A percentile compares a stretch with the other conserved stretches of the same genome.
Evolutionary conservation across 2,329 filamentous ascomycete species (phyloP).

Genomic region (Plectosphaerella plurivora): DNA sequence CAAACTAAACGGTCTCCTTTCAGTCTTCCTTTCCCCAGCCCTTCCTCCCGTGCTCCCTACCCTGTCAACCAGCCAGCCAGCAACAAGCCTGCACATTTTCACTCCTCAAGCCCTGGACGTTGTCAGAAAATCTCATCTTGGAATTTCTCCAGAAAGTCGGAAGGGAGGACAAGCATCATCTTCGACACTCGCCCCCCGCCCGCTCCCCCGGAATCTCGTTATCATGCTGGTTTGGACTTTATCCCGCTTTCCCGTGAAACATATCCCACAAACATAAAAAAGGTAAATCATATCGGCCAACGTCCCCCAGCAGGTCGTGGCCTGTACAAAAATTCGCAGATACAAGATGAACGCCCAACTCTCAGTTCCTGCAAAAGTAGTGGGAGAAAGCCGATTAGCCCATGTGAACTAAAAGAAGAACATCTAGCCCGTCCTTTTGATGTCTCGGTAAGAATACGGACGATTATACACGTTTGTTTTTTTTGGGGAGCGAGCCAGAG

Average conservation of each 20-base stretch:
- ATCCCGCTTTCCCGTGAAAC: conserved; percentile 7
- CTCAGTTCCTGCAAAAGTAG: conserved; percentile 14
- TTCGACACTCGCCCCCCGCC: no score
- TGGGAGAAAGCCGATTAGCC: conserved; percentile 14
- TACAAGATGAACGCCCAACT: not conserved
- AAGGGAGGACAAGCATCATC: no score
- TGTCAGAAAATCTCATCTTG: no score
- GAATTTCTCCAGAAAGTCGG: no score
- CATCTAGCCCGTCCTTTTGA: conserved; percentile 16
- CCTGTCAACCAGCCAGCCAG: no score
- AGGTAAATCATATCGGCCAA: conserved; percentile 1
- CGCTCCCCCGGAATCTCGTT: no score
- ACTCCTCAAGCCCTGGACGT: no score
- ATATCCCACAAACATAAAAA: conserved; percentile 4
- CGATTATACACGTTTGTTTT: conserved; percentile 5
- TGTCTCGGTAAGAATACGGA: conserved; percentile 11
- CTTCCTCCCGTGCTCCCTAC: no score
- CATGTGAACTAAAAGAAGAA: conserved; percentile 9
- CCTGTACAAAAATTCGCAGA: not conserved
- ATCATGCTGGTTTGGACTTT: not conserved
- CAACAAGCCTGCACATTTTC: no score
- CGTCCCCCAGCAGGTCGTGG: not conserved
- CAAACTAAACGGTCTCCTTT: no score
- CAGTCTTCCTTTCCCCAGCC: no score
- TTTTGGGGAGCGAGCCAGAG: conserved; percentile 5